Conservation (phyloP, 306 rosid species). For the Citrullus mucosospermus region DNA sequence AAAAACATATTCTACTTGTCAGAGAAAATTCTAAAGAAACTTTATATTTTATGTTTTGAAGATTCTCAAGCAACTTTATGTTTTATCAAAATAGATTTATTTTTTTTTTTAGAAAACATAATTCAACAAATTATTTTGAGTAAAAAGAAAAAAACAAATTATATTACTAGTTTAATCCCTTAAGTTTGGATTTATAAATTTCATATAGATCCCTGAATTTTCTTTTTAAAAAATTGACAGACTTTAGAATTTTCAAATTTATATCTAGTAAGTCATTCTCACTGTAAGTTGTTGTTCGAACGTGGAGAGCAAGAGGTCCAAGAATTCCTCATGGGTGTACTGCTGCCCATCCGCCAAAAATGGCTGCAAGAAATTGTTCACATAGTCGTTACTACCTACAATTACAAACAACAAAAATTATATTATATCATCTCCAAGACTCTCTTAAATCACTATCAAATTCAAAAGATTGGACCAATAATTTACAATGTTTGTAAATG, state of each 20-base stretch:
- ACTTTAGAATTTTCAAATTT: too few species aligned
- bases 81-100: neutral
- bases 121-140: too few species aligned
- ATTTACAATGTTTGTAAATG: too few species aligned
- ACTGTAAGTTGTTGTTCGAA: neutral
- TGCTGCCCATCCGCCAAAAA: slow-evolving; percentile 68
- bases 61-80: neutral
- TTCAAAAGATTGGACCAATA: too few species aligned
- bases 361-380: slow-evolving; percentile 82
- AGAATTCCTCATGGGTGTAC: slow-evolving; percentile 65
- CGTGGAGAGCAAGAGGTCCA: neutral
- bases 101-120: too few species aligned
- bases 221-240: too few species aligned
- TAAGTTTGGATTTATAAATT: too few species aligned
- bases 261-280: too few species aligned
- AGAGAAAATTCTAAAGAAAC: neutral
- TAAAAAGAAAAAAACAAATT: too few species aligned
- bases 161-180: too few species aligned
- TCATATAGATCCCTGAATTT: too few species aligned
- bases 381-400: slow-evolving; percentile 83
- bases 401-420: neutral
- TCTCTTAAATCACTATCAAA: too few species aligned
- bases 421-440: neutral
- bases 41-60: neutral
- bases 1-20: neutral